Conservation (phyloP, 2,329 filamentous ascomycete genomes). For the Colletotrichum truncatum region DNA sequence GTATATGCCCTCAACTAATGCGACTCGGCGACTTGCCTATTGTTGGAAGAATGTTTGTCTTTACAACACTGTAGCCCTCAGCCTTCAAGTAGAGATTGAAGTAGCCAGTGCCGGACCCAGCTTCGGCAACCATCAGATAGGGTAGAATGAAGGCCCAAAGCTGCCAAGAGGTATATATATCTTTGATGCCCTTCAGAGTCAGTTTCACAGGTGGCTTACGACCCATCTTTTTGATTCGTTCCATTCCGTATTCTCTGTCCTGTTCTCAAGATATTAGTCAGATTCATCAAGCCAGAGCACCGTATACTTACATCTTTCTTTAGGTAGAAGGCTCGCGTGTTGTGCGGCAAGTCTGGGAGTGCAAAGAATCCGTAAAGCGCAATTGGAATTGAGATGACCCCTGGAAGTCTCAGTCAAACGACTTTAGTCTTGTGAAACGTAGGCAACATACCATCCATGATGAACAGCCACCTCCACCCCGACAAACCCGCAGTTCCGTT, state of each 20-base stretch:
- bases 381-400: slow-evolving; percentile 33
- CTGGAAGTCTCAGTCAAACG: too few species aligned
- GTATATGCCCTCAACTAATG: accelerated
- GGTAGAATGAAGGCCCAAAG: slow-evolving; percentile 33
- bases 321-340: slow-evolving; percentile 28
- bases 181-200: slow-evolving; percentile 19
- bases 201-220: slow-evolving; percentile 26
- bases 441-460: slow-evolving; percentile 43
- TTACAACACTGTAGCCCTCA: slow-evolving; percentile 55
- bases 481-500: slow-evolving; percentile 41
- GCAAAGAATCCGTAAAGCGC: slow-evolving; percentile 33
- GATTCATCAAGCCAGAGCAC: background rate
- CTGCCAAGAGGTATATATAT: slow-evolving; percentile 28
- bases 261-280: too few species aligned
- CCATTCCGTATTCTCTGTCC: slow-evolving; percentile 31
- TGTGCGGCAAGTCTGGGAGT: slow-evolving; percentile 32
- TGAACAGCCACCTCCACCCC: slow-evolving; percentile 50
- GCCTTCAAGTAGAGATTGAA: slow-evolving; percentile 50
- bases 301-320: background rate
- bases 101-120: slow-evolving; percentile 26
- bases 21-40: background rate
- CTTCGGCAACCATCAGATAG: slow-evolving; percentile 31
- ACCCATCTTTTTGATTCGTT: slow-evolving; percentile 33
- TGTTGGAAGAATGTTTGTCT: slow-evolving; percentile 56
- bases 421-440: background rate